Evolutionary conservation across 495 filamentous ascomycete genomes (phyloP).

Genomic region (Oleoguttula mirabilis): DNA sequence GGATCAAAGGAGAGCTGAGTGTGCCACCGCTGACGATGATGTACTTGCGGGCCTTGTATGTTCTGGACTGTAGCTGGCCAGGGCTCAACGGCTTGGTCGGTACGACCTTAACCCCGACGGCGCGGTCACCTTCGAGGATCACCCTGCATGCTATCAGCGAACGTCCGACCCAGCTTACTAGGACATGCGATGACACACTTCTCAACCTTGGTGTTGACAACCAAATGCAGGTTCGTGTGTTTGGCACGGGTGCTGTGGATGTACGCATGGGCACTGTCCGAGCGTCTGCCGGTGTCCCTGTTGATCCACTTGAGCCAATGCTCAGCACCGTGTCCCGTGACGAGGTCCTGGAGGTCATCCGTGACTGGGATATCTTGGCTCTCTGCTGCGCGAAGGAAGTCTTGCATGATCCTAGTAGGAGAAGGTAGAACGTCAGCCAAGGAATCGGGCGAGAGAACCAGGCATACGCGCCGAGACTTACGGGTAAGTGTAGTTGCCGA

Average conservation of each 20-base stretch:
- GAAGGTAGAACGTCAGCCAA: too few relatives aligned
- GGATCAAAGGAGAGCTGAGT: conserved; percentile 64
- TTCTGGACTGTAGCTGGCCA: conserved; percentile 19
- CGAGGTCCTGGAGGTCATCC: conserved; percentile 32
- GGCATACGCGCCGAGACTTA: too few relatives aligned
- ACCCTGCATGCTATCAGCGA: conserved; percentile 23
- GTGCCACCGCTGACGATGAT: conserved; percentile 70
- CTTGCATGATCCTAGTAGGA: conserved; percentile 53
- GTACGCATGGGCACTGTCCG: conserved; percentile 53
- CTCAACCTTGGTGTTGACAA: conserved; percentile 60
- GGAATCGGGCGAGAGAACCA: too few relatives aligned
- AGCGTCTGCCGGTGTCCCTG: conserved; percentile 49
- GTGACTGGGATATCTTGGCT: conserved; percentile 58
- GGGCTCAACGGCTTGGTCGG: conserved; percentile 37
- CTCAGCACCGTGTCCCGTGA: conserved; percentile 32
- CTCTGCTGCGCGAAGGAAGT: conserved; percentile 69
- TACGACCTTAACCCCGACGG: conserved; percentile 25
- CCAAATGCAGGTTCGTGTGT: conserved; percentile 59
- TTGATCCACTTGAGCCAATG: conserved; percentile 35
- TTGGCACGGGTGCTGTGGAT: conserved; percentile 30
- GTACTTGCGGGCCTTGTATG: conserved; percentile 58
- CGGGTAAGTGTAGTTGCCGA: conserved; percentile 41
- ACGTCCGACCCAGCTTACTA: neutral
- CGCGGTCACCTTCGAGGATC: conserved; percentile 51
- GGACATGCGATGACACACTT: conserved; percentile 28